These are phyloP conservation scores for Arthrinium puccinioides DNA, from an alignment of 2,329 filamentous ascomycete species.

Conservation along the genomic window DNA sequence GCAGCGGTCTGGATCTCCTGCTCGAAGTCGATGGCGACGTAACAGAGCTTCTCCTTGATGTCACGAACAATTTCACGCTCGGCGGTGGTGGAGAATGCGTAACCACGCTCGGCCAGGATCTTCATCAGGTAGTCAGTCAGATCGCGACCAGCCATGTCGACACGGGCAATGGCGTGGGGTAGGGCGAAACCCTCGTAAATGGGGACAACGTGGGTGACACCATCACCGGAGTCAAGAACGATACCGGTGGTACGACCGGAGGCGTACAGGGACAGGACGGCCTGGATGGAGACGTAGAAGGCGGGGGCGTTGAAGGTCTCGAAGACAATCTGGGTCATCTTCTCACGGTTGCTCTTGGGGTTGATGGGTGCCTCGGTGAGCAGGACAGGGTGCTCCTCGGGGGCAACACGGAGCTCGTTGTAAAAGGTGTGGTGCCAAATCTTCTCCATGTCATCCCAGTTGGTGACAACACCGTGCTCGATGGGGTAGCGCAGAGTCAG, in stretches of 20 bases:
- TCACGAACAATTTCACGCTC: constrained; percentile 99
- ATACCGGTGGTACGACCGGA: constrained; percentile 99
- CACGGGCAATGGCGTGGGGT: constrained; percentile 98
- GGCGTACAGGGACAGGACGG: constrained; percentile 97
- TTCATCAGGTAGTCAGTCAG: constrained; percentile 99
- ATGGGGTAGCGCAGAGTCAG: constrained; percentile 98
- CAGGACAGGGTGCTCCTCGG: constrained; percentile 99
- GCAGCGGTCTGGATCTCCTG: constrained; percentile 99
- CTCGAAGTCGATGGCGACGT: constrained; percentile 99
- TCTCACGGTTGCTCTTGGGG: constrained; percentile 99
- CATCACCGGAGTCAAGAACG: constrained; percentile 98
- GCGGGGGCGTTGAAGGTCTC: constrained; percentile 99
- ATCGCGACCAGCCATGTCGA: constrained; percentile 99
- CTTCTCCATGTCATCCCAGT: constrained; percentile 99
- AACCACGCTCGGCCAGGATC: constrained; percentile 98
- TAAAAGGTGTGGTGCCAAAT: constrained; percentile 99
- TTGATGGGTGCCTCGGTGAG: constrained; percentile 99
- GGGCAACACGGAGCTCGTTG: constrained; percentile 99
- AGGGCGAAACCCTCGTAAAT: constrained; percentile 99
- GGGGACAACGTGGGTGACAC: constrained; percentile 99
- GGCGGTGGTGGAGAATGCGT: constrained; percentile 99
- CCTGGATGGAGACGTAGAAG: constrained; percentile 99
- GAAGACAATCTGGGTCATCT: constrained; percentile 99
- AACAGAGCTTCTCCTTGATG: constrained; percentile 99
- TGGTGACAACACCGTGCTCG: constrained; percentile 99